Evolutionary conservation across 1,139 yeast genomes (phyloP).

Genomic region (Pichia sp.): DNA sequence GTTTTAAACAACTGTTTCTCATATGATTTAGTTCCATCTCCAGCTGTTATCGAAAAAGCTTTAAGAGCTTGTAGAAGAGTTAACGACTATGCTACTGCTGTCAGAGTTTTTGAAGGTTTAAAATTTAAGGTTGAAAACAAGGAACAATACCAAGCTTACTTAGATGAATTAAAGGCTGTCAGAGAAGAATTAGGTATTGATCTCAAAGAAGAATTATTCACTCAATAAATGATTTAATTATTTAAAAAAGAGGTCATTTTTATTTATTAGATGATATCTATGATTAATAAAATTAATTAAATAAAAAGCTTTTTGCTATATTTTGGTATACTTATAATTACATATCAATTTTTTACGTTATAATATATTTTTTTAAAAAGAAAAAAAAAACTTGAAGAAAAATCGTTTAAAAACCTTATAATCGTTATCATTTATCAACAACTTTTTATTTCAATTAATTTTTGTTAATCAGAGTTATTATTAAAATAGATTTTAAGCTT

Average conservation of each 20-base stretch:
- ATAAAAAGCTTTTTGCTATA: no score
- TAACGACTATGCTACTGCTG: conserved; percentile 97
- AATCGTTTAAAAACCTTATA: no score
- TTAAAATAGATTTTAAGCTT: no score
- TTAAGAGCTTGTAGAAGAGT: conserved; percentile 98
- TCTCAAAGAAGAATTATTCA: conserved; percentile 83
- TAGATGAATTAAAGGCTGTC: conserved; percentile 87
- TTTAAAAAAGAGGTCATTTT: not conserved
- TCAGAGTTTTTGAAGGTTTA: conserved; percentile 93
- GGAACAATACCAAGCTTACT: conserved; percentile 90
- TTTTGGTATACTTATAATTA: no score
- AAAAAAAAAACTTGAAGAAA: no score
- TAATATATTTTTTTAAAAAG: no score
- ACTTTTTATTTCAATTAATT: no score
- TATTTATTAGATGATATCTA: not conserved
- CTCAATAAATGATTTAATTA: conserved; percentile 14
- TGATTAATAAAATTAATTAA: no score
- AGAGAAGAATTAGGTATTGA: conserved; percentile 93
- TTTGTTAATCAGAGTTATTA: no score
- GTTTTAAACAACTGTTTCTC: conserved; percentile 95
- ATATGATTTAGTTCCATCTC: conserved; percentile 97
- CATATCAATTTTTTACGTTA: no score
- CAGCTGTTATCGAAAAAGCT: conserved; percentile 92
- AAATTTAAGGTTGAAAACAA: conserved; percentile 93
- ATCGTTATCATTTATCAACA: no score